Conservation (phyloP, 1,284 basidiomycete genomes). For the Inonotus hispidus region DNA sequence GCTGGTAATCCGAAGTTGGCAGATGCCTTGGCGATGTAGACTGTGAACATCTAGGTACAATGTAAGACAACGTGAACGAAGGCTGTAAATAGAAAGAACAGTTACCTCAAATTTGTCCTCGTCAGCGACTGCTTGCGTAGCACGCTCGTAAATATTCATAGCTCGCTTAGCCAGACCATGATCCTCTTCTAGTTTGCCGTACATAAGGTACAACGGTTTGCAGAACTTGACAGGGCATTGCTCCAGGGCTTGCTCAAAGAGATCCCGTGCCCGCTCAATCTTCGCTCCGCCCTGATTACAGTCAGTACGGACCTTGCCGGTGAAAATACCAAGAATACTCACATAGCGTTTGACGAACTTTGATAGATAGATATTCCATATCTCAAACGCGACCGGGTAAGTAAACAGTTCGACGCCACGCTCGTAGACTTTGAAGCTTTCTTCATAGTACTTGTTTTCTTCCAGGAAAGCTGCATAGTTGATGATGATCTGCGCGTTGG, state of each 20-base stretch:
- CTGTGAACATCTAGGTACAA: slow-evolving; percentile 77
- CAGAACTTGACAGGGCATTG: slow-evolving; percentile 94
- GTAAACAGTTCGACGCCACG: slow-evolving; percentile 97
- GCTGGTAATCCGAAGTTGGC: slow-evolving; percentile 95
- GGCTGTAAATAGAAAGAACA: background rate
- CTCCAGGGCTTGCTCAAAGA: slow-evolving; percentile 97
- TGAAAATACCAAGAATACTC: slow-evolving; percentile 30
- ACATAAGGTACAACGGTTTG: slow-evolving; percentile 95
- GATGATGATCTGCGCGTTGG: slow-evolving; percentile 97
- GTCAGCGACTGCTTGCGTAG: slow-evolving; percentile 78
- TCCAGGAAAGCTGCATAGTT: slow-evolving; percentile 98
- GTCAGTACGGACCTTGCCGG: background rate
- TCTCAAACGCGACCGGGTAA: slow-evolving; percentile 96
- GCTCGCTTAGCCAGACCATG: slow-evolving; percentile 92
- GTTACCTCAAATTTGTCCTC: slow-evolving; percentile 92
- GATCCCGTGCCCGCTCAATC: slow-evolving; percentile 90
- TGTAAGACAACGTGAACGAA: background rate
- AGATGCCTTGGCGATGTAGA: slow-evolving; percentile 97
- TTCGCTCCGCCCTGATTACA: slow-evolving; percentile 76
- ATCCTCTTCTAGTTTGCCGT: slow-evolving; percentile 92
- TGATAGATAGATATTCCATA: slow-evolving; percentile 98
- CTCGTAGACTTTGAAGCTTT: slow-evolving; percentile 98
- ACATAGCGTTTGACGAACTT: slow-evolving; percentile 98
- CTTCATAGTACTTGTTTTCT: slow-evolving; percentile 97
- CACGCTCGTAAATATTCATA: slow-evolving; percentile 95